phyloP scores from a whole-genome alignment of 1,139 yeast species.

The Geotrichum europaeum region DNA sequence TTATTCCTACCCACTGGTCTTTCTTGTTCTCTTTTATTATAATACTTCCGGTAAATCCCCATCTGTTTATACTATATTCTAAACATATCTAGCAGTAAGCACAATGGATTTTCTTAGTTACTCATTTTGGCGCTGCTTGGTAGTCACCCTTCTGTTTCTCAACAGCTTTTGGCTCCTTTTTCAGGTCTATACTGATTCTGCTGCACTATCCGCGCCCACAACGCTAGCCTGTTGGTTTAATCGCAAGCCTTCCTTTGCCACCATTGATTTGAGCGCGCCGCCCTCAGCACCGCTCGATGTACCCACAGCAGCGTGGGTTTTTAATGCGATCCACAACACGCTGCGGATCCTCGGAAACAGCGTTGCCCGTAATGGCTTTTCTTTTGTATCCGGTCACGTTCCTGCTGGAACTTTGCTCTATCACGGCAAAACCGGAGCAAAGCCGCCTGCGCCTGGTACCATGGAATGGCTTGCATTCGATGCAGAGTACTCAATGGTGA shows the following conservation, averaged over 20 bases:
- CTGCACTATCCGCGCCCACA: background rate
- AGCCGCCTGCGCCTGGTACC: background rate
- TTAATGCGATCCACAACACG: conserved; percentile 48
- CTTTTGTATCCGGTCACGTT: conserved; percentile 50
- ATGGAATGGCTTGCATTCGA: conserved; percentile 14
- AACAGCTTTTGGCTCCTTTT: background rate
- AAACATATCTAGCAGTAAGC: background rate
- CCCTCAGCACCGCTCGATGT: background rate
- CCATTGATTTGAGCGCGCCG: background rate
- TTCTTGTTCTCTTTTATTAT: background rate
- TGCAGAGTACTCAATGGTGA: conserved; percentile 10
- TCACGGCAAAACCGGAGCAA: conserved; percentile 31
- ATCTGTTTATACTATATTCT: background rate
- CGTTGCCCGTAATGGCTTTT: conserved; percentile 49
- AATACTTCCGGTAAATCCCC: background rate
- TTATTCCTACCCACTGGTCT: too few species aligned
- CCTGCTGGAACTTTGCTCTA: conserved; percentile 51
- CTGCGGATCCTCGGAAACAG: conserved; percentile 46
- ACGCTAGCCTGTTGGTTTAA: background rate
- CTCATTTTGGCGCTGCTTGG: conserved; percentile 20
- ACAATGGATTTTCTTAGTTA: conserved; percentile 17
- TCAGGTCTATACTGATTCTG: background rate
- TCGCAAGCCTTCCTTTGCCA: background rate
- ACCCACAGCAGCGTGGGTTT: conserved; percentile 27
- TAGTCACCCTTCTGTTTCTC: background rate